Evolutionary conservation across 1,139 yeast species (phyloP), one percentile per base, ranked within the genome.

Genomic region (Zygoascus meyerae): DNA sequence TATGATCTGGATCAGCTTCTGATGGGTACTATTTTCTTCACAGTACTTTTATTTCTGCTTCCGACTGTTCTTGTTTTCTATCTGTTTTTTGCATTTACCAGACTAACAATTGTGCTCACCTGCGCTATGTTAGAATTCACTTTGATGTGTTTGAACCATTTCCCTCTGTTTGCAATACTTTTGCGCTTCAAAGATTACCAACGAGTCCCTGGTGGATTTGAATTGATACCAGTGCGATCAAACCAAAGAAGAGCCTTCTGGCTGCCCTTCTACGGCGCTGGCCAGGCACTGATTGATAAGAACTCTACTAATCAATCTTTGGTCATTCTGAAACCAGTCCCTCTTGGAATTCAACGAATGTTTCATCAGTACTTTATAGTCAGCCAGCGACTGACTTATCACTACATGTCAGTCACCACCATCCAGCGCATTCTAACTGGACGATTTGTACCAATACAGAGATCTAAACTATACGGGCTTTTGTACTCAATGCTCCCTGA

Each of bases 11-110:
- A 92, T 62, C 96, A 90, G 60, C 71, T 92, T 49, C 70, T 94
- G 45, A 69, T 92, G 63, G 98, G 98, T 0, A 92, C 96, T 0
- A 74, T 94, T 49, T 66, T 92, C 30, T 92, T 92, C 66, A 87
- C 94, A 52, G 78, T 90, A 14, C 69, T 87, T 51, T 67, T 84
- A 0, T 85, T 89, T 55, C 69, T 94, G 40, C 66, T 89, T 45
- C 98, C 98, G 1, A 92, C 99, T 0, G 84, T 87, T 3, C 66
- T 83, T 59, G 94, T 94, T 33, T 92, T 90, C 61, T 92, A 94
- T 61, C 60, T 81, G 33, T 78, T 83, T 41, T 92, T 87, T 64
- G 84, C 87, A 17, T 55, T 75, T 0, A 67, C 81, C 9, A 69
- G 90, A 46, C 60, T 87, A 31, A 53, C 72, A 0, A 71, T 79